Base-by-base conservation (phyloP, 1,284 basidiomycete species). In the Golubevia sp. region DNA sequence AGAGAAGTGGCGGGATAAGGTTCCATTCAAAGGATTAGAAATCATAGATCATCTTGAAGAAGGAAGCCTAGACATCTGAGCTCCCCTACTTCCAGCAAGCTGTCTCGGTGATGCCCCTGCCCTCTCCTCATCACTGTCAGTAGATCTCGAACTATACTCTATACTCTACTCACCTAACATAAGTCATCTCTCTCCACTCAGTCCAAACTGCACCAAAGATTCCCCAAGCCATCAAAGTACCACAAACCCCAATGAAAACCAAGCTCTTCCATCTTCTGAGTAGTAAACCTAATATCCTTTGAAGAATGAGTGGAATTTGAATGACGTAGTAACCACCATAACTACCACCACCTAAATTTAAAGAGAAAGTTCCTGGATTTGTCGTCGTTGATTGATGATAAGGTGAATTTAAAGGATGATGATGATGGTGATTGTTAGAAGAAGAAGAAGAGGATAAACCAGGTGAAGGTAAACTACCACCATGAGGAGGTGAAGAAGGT, bases 121-220 rank as follows among this genome's bases (percentile, higher is more conserved):
- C n/a, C n/a, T n/a, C n/a, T n/a, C n/a, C n/a, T n/a, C n/a, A n/a
- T n/a, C n/a, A n/a, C n/a, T n/a, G n/a, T n/a, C n/a, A n/a, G n/a
- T n/a, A n/a, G n/a, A n/a, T n/a, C n/a, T n/a, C n/a, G n/a, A n/a
- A n/a, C n/a, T n/a, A n/a, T n/a, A n/a, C n/a, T n/a, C n/a, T n/a
- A n/a, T n/a, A n/a, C n/a, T n/a, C 24, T 21, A 64, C 64, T 64
- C 52, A 63, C 64, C 76, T 67, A 62, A 78, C 74, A 70, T 82
- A 83, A 50, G 80, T 79, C 73, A 82, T 75, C 63, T 83, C 80
- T 44, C 74, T 64, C 80, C 80, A 83, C 53, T 83, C 80, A 44
- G 79, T 81, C 57, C 77, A 79, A 66, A 76, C 71, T 58, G 78
- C 67, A 21, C 79, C 77, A 59, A 77, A 80, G 49, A 80, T 62